Conservation (phyloP, 495 filamentous ascomycete genomes). For the Pseudomonodictys pantanalensis region DNA sequence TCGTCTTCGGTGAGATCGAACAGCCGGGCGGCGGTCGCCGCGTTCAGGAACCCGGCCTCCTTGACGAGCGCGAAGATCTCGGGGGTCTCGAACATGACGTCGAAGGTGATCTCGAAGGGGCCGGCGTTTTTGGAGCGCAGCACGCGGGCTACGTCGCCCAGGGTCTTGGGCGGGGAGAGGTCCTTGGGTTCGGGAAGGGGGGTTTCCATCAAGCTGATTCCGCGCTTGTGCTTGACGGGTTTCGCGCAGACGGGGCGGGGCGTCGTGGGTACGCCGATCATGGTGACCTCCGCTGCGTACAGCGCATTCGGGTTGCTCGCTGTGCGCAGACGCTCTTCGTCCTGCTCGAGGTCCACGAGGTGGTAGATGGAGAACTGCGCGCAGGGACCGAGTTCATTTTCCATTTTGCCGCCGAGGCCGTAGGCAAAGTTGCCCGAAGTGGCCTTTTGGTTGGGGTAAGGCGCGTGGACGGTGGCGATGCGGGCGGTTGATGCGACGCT, state of each 20-base stretch:
- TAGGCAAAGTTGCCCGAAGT: constrained; percentile 49
- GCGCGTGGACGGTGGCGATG: constrained; percentile 43
- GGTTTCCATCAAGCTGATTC: no score
- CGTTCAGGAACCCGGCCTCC: constrained; percentile 38
- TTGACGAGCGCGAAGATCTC: constrained; percentile 41
- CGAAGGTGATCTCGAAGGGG: constrained; percentile 52
- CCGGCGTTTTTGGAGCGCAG: constrained; percentile 53
- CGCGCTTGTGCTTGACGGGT: no score
- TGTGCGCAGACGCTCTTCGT: constrained; percentile 28
- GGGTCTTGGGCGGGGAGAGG: constrained; percentile 2
- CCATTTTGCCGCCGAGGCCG: constrained; percentile 38
- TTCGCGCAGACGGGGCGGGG: no score
- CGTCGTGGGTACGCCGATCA: constrained; percentile 1
- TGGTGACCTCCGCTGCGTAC: neutral
- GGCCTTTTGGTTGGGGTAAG: constrained; percentile 47
- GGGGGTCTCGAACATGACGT: constrained; percentile 47
- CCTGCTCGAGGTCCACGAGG: constrained; percentile 43
- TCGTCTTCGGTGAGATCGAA: constrained; percentile 40
- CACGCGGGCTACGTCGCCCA: constrained; percentile 43
- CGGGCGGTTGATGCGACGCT: constrained; percentile 42
- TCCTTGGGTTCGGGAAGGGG: constrained; percentile 2
- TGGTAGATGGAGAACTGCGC: constrained; percentile 51
- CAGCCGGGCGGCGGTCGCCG: constrained; percentile 35
- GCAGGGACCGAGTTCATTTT: constrained; percentile 42
- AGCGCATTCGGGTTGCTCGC: neutral